Conservation (phyloP, 352 stramenopile genomes). For the Globisporangium sylvaticum region DNA sequence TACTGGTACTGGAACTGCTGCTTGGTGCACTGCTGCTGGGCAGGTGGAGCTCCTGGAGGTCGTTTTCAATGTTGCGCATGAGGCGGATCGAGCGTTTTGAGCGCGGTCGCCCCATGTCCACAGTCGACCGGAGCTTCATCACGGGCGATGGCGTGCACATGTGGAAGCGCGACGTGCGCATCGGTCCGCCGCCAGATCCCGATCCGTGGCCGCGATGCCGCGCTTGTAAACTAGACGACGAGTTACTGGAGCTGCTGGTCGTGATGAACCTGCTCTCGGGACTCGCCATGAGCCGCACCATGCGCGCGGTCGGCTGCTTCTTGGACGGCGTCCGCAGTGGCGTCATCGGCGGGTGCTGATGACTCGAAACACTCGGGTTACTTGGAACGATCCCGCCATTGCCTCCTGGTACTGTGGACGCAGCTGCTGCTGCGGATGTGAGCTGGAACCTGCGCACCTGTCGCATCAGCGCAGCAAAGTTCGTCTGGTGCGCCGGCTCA, state of each 20-base stretch:
- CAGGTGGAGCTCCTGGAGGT: slow-evolving; percentile 31
- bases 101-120: slow-evolving; percentile 68
- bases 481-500: slow-evolving; percentile 34
- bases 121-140: slow-evolving; percentile 72
- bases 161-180: slow-evolving; percentile 42
- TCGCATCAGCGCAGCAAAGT: slow-evolving; percentile 38
- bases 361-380: not conserved
- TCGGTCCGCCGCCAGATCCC: slow-evolving; percentile 12
- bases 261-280: slow-evolving; percentile 31
- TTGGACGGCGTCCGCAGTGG: slow-evolving; percentile 13
- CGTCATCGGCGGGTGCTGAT: slow-evolving; percentile 1
- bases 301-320: slow-evolving; percentile 10
- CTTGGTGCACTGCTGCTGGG: not conserved
- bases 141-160: slow-evolving; percentile 79
- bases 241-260: slow-evolving; percentile 2
- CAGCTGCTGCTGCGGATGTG: not conserved
- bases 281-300: slow-evolving; percentile 33
- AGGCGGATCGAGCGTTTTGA: slow-evolving; percentile 56
- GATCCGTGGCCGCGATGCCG: slow-evolving; percentile 15
- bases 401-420: not conserved
- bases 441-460: slow-evolving; percentile 34
- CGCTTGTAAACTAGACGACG: slow-evolving; percentile 8
- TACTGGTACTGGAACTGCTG: not conserved
- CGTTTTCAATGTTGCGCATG: slow-evolving; percentile 52
- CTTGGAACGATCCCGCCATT: not conserved